Base-by-base conservation (phyloP, 768 basidiomycete genomes). In the Boletellus ananas region DNA sequence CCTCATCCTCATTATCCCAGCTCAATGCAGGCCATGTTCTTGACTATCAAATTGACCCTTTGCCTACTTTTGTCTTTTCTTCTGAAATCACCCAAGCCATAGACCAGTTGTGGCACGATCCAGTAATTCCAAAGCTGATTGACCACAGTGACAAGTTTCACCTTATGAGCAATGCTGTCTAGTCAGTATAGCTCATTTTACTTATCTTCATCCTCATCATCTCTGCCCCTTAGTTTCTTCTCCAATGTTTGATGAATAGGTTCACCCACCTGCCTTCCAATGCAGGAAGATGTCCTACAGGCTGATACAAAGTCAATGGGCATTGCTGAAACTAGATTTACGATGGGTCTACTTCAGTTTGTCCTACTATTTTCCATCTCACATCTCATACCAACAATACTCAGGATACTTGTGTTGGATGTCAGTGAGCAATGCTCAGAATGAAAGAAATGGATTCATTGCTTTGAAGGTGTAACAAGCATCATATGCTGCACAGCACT, bases 111-210 rank as follows among this genome's bases (percentile, higher is more conserved):
- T 85, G 84, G 83, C 77, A 81, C 46, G 87, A 90, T 61, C 79
- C 83, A 12, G 77, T 85, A 45, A 79, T 83, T 1, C 49, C 61
- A 4, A 65, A 67, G 10, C 62, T 80, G 9, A 75, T 80, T 74
- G 77, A 79, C 29, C 81, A 84, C 55, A 72, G 74, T 18, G 81
- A 74, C 63, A 84, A 92, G 47, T 95, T 94, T 61, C 94, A 95
- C 63, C 74, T 96, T 13, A 95, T 94, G 90, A 94, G 96, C 63
- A 89, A 83, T 16, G 94, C 94, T 0, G 75, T 76, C 38, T 95
- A 95, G n/a, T n/a, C n/a, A n/a, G n/a, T n/a, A n/a, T n/a, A n/a
- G n/a, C n/a, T n/a, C n/a, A n/a, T n/a, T n/a, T 25, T 3, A 6
- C n/a, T 13, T 25, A 1, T 38, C 43, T 10, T 9, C 0, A 27